A percentile compares a stretch with the other conserved stretches of the same genome.
phyloP scores from a whole-genome alignment of 2,329 filamentous ascomycete genomes.

The Fusarium vanettenii region DNA sequence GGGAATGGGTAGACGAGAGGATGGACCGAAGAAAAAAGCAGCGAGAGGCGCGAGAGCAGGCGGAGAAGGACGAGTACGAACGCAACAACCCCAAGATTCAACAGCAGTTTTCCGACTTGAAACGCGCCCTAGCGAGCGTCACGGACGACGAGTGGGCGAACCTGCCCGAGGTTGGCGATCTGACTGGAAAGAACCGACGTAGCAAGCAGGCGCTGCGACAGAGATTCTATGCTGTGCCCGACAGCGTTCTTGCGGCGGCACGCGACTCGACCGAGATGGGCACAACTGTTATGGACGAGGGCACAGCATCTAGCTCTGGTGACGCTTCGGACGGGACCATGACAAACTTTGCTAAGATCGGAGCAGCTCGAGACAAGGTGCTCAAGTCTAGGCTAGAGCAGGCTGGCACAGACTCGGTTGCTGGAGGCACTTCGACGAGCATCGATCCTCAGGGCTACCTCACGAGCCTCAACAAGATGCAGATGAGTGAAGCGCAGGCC shows the following conservation, averaged over 20 bases:
- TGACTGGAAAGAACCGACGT: constrained; percentile 93
- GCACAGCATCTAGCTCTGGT: constrained; percentile 53
- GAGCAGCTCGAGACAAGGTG: constrained; percentile 94
- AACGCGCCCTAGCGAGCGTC: constrained; percentile 87
- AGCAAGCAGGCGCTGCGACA: constrained; percentile 85
- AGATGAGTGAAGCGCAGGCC: constrained; percentile 81
- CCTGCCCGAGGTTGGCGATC: constrained; percentile 93
- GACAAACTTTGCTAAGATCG: constrained; percentile 98
- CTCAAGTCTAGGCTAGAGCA: constrained; percentile 94
- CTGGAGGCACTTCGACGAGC: constrained; percentile 84
- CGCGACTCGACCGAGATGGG: constrained; percentile 84
- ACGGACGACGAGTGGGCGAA: constrained; percentile 97
- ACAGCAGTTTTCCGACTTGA: constrained; percentile 96
- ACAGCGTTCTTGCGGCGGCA: constrained; percentile 92
- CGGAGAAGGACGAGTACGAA: constrained; percentile 95
- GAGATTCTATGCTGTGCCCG: constrained; percentile 94
- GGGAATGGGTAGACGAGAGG: constrained; percentile 94
- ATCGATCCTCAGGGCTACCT: constrained; percentile 97
- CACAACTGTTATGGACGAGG: constrained; percentile 89
- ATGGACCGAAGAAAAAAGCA: constrained; percentile 92
- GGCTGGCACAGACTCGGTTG: constrained; percentile 75
- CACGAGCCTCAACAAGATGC: constrained; percentile 86
- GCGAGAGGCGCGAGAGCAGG: constrained; percentile 94
- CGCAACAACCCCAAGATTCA: constrained; percentile 98
- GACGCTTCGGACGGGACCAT: constrained; percentile 83